Evolutionary conservation across 495 filamentous ascomycete genomes (phyloP), one percentile per base, ranked within the genome.

Genomic region (Amorphotheca resinae): DNA sequence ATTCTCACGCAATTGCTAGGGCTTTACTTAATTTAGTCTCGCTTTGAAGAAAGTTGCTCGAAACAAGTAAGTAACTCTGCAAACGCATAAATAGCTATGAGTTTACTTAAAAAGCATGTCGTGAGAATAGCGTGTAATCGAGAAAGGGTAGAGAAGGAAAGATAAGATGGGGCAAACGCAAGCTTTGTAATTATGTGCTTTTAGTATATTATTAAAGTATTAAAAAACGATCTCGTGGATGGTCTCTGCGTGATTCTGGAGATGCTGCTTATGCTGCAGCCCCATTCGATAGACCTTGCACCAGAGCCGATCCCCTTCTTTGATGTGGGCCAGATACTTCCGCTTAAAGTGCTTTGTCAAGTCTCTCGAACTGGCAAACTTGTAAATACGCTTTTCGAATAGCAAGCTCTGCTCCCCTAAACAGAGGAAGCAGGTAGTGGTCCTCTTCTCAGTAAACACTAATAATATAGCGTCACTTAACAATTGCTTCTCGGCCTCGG

Each of bases 261-360:
- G 47, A 51, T 61, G 50, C 44, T 42, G 33, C 44, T 55, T 55
- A 38, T 52, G 25, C n/a, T 50, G 22, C 5, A 61, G 42, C 9
- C 9, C 12, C 37, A 61, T 44, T 48, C 22, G 39, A 55, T 18
- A 51, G 26, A 44, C 39, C 48, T 49, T 41, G 23, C 47, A 55
- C 42, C 41, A 1, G 45, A 49, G 18, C 49, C 31, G 40, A 48
- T 52, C 45, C 26, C 45, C 35, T 38, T 52, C 50, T 44, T 41
- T 52, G 32, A 64, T 53, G 41, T 59, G 40, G 17, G 40, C 5
- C 18, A 65, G 50, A 53, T 67, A 50, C 44, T 66, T 64, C 43
- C 54, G 51, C 49, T 63, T 63, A 18, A 68, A 65, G 45, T 68
- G 56, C 47, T 65, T 68, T 12, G 54, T 62, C 31, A 68, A 45